A percentile compares a stretch with the other conserved stretches of the same genome.
Evolutionary conservation across 1,284 basidiomycete species (phyloP).

Genomic region (Ganoderma lucidum): DNA sequence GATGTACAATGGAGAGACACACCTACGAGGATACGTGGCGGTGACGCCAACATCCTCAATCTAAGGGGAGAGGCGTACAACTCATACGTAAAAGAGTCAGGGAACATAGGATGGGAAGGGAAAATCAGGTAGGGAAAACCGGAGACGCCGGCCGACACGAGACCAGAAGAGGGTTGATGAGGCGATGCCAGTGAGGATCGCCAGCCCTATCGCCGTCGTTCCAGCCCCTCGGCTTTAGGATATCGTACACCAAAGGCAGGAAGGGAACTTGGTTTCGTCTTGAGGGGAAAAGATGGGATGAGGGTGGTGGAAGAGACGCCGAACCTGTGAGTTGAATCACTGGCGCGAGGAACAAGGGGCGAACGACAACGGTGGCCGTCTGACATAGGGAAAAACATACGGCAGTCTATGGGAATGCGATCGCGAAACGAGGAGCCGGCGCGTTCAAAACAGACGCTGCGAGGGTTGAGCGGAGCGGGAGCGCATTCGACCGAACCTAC

Average conservation of each 20-base stretch:
- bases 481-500: slow-evolving; percentile 23
- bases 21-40: slow-evolving; percentile 14
- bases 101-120: slow-evolving; percentile 21
- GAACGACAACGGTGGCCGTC: slow-evolving; percentile 12
- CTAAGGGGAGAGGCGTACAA: slow-evolving; percentile 12
- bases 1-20: slow-evolving; percentile 16
- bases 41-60: background rate
- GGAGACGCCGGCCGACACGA: slow-evolving; percentile 14
- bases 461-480: slow-evolving; percentile 19
- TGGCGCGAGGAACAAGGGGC: slow-evolving; percentile 11
- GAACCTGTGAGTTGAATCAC: slow-evolving; percentile 32
- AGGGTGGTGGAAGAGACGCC: slow-evolving; percentile 2
- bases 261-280: background rate
- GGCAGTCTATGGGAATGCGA: slow-evolving; percentile 4
- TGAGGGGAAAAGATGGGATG: background rate
- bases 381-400: slow-evolving; percentile 12
- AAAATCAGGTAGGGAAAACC: slow-evolving; percentile 17
- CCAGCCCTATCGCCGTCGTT: slow-evolving; percentile 1
- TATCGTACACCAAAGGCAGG: slow-evolving; percentile 17
- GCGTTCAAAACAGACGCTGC: slow-evolving; percentile 18
- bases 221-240: background rate
- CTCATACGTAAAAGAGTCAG: slow-evolving; percentile 21
- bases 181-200: slow-evolving; percentile 3
- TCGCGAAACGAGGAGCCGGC: slow-evolving; percentile 9
- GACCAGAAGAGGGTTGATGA: slow-evolving; percentile 1